phyloP scores from a whole-genome alignment of 1,139 yeast genomes.

The Blastobotrys arbuscula region DNA sequence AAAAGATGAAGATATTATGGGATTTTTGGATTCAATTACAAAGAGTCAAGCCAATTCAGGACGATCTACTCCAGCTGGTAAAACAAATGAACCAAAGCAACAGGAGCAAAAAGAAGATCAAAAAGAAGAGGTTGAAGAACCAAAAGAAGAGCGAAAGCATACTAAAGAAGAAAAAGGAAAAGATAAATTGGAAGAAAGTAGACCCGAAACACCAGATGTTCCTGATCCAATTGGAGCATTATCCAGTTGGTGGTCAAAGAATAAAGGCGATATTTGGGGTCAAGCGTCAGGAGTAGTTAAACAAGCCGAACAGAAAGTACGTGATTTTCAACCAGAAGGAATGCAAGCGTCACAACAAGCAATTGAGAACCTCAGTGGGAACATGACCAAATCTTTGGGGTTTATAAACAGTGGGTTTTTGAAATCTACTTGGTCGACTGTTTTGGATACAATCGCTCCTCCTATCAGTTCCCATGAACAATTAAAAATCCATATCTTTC shows the following conservation, averaged over 20 bases:
- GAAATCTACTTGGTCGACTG: conserved; percentile 42
- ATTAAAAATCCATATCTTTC: conserved; percentile 71
- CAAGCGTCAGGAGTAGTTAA: conserved; percentile 74
- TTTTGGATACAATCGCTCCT: conserved; percentile 51
- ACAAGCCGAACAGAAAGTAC: conserved; percentile 38
- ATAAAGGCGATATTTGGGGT: conserved; percentile 38
- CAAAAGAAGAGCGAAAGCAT: background rate
- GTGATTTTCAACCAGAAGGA: conserved; percentile 33
- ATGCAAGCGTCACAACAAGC: conserved; percentile 24
- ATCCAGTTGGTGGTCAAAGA: conserved; percentile 50
- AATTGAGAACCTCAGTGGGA: conserved; percentile 25
- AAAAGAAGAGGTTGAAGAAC: background rate
- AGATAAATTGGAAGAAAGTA: background rate
- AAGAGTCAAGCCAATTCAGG: conserved; percentile 24
- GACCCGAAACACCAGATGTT: conserved; percentile 1
- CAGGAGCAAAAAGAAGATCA: background rate
- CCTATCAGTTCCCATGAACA: conserved; percentile 60
- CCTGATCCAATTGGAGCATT: conserved; percentile 16
- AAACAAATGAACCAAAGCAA: background rate
- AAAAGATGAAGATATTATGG: conserved; percentile 70
- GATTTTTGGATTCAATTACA: conserved; percentile 73
- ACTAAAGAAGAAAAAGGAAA: background rate
- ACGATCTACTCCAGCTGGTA: conserved; percentile 22
- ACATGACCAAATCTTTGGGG: conserved; percentile 8
- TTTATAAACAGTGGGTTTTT: conserved; percentile 17